phyloP scores from a whole-genome alignment of 768 basidiomycete genomes.

The Tylopilus plumbeoviolaceoides region DNA sequence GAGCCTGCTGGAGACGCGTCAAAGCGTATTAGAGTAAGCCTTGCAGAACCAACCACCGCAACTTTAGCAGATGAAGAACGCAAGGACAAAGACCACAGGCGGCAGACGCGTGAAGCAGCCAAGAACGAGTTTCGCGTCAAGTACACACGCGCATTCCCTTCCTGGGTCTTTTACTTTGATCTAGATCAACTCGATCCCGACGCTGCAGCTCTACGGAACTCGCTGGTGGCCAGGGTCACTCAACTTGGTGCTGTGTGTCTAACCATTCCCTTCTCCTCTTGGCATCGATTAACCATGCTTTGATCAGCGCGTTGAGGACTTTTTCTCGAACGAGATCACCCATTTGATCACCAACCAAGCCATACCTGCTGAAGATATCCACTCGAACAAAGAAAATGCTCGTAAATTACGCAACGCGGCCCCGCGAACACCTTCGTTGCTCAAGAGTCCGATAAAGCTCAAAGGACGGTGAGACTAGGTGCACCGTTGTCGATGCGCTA shows the following conservation, averaged over 20 bases:
- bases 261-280: not conserved
- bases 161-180: conserved; percentile 85
- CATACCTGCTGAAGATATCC: conserved; percentile 31
- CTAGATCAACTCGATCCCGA: conserved; percentile 43
- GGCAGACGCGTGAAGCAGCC: conserved; percentile 49
- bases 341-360: conserved; percentile 77
- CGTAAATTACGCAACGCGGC: conserved; percentile 29
- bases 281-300: conserved; percentile 1
- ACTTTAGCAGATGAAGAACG: conserved; percentile 34
- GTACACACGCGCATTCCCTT: conserved; percentile 81
- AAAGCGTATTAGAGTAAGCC: conserved; percentile 45
- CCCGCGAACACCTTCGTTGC: conserved; percentile 24
- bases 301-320: conserved; percentile 73
- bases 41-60: conserved; percentile 18
- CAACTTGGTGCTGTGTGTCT: conserved; percentile 75
- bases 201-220: conserved; percentile 32
- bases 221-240: conserved; percentile 52
- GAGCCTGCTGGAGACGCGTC: conserved; percentile 37
- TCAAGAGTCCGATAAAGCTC: conserved; percentile 67
- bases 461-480: conserved; percentile 47
- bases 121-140: conserved; percentile 76
- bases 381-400: conserved; percentile 67
- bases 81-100: conserved; percentile 45
- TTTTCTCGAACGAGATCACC: conserved; percentile 83
- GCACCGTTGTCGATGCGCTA: not conserved